Conservation (phyloP, 2,329 filamentous ascomycete species). For the Cercospora citrullina region DNA sequence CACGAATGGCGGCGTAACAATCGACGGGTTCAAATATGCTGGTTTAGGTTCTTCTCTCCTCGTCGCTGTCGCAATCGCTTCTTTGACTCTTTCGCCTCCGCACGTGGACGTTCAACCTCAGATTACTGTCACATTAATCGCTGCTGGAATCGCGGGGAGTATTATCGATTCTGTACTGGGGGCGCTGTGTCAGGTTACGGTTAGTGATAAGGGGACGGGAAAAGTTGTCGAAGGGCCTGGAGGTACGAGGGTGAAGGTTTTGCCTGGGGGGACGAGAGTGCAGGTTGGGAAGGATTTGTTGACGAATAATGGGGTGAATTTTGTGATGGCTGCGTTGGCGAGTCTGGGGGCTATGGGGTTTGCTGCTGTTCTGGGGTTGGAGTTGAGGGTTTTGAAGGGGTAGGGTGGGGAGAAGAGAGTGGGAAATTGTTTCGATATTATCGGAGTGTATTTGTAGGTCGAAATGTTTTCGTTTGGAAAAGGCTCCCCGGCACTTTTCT, state of each 20-base stretch:
- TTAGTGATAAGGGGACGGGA: constrained; percentile 77
- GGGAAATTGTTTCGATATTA: too few relatives aligned
- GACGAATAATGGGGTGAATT: constrained; percentile 95
- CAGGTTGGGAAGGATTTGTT: constrained; percentile 72
- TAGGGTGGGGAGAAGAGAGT: not conserved
- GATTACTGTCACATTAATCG: constrained; percentile 50
- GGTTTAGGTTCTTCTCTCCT: constrained; percentile 53
- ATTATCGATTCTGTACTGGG: constrained; percentile 86
- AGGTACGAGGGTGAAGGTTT: constrained; percentile 52
- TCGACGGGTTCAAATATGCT: constrained; percentile 60
- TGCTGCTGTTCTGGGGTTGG: constrained; percentile 36
- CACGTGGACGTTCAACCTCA: constrained; percentile 18
- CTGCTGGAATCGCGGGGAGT: constrained; percentile 77
- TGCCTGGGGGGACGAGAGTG: constrained; percentile 40
- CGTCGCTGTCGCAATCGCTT: constrained; percentile 64
- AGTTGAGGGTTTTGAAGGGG: constrained; percentile 2
- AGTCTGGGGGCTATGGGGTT: constrained; percentile 73
- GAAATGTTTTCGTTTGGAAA: not conserved
- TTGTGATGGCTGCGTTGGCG: constrained; percentile 83
- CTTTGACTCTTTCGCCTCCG: constrained; percentile 25
- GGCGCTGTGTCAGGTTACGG: constrained; percentile 79
- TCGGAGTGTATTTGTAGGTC: too few relatives aligned
- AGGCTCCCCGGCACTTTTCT: too few relatives aligned
- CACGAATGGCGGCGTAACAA: constrained; percentile 89
- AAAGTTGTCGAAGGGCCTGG: constrained; percentile 81